Evolutionary conservation across 192 early-diverging fungal species (phyloP).

Genomic region (Mortierella alpina): DNA sequence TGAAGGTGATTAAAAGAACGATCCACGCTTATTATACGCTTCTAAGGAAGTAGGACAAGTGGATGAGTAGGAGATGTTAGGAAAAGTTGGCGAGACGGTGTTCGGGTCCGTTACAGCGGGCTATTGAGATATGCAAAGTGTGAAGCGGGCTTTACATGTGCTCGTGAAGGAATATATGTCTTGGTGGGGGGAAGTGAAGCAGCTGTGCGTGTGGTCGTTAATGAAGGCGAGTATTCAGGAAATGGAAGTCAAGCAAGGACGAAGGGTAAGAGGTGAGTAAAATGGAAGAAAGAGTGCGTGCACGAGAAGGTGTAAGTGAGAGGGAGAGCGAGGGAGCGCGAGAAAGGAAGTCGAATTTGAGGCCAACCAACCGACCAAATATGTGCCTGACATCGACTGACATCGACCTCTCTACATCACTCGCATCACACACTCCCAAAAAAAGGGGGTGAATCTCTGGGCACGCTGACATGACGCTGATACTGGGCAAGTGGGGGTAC

Average conservation of each 20-base stretch:
- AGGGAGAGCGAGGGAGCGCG: slow-evolving; percentile 1
- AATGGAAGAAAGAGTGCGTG: background rate
- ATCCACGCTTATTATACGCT: no score
- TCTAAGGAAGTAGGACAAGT: background rate
- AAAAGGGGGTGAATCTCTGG: no score
- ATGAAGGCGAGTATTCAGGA: background rate
- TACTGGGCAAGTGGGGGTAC: no score
- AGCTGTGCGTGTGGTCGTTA: background rate
- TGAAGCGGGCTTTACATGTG: background rate
- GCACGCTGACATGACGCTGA: no score
- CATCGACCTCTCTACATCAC: no score
- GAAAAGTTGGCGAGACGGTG: background rate
- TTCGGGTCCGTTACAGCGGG: slow-evolving; percentile 1
- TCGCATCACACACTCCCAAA: no score
- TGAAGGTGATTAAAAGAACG: no score
- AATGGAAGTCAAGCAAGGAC: background rate
- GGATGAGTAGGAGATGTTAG: background rate
- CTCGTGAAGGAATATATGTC: background rate
- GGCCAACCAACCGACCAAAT: background rate
- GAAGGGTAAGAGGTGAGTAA: background rate
- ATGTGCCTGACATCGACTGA: no score
- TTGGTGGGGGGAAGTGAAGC: background rate
- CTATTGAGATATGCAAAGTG: background rate
- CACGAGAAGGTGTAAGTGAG: background rate
- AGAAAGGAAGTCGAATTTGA: background rate